A percentile compares a stretch with the other conserved stretches of the same genome.
phyloP scores from a whole-genome alignment of 2,329 filamentous ascomycete genomes.

The Cercospora nicotianae region DNA sequence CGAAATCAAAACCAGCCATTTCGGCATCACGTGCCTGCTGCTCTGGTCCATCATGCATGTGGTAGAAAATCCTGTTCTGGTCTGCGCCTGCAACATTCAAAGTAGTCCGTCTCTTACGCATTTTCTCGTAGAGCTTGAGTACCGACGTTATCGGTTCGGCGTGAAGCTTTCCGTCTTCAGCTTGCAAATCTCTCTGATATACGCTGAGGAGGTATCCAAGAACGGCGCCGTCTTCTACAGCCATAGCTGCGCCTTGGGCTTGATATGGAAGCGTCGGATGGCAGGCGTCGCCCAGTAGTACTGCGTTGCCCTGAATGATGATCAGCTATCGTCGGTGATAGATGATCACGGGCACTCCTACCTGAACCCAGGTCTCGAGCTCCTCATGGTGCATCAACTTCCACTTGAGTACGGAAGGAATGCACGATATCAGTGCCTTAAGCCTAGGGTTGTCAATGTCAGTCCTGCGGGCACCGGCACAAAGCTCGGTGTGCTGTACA shows the following conservation, averaged over 20 bases:
- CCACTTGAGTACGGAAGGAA: constrained; percentile 65
- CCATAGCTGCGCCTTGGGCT: constrained; percentile 66
- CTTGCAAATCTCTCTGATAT: constrained; percentile 34
- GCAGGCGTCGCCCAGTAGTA: constrained; percentile 55
- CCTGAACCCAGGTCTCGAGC: constrained; percentile 15
- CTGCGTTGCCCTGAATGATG: not conserved
- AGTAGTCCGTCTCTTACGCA: constrained; percentile 49
- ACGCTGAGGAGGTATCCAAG: constrained; percentile 47
- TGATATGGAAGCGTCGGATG: constrained; percentile 57
- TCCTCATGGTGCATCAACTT: constrained; percentile 47
- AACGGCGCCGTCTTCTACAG: constrained; percentile 66
- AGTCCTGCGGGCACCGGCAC: not conserved
- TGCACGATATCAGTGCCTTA: constrained; percentile 46
- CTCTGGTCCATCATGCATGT: constrained; percentile 51
- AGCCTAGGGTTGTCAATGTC: constrained; percentile 17
- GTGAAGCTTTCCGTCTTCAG: constrained; percentile 42
- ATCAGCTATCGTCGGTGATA: not conserved
- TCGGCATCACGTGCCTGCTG: constrained; percentile 56
- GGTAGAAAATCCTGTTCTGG: constrained; percentile 34
- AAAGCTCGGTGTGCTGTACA: not conserved
- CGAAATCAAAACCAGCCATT: not conserved
- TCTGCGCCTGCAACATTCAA: constrained; percentile 49
- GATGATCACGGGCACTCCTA: not conserved
- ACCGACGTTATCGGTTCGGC: constrained; percentile 44
- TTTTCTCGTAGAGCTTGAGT: constrained; percentile 45